phyloP scores from a whole-genome alignment of 208 protist genomes.

The Trypanosoma lewisi region DNA sequence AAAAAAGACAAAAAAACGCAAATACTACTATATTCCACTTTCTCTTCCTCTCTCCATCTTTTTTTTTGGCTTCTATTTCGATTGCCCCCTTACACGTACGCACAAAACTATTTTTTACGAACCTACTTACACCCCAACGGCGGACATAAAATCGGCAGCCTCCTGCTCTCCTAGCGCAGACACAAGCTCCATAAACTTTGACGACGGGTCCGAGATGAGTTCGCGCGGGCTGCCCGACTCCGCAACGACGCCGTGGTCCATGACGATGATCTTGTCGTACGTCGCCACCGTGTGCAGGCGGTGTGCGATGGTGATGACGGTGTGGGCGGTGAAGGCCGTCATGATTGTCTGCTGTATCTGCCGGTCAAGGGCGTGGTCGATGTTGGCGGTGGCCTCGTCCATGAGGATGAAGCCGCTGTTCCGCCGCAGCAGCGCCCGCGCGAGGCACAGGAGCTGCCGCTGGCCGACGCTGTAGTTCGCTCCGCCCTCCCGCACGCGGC shows the following conservation, averaged over 20 bases:
- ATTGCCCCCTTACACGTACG: too few species aligned
- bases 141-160: conserved; percentile 19
- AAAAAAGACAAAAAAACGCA: not conserved
- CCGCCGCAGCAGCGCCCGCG: conserved; percentile 60
- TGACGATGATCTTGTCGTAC: conserved; percentile 68
- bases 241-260: conserved; percentile 59
- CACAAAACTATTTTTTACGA: not conserved
- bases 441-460: conserved; percentile 74
- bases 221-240: conserved; percentile 60
- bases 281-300: conserved; percentile 66
- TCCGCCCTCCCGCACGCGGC: conserved; percentile 41
- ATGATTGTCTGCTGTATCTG: conserved; percentile 58
- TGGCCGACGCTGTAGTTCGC: conserved; percentile 74
- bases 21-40: not conserved
- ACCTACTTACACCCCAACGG: not conserved
- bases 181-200: conserved; percentile 27
- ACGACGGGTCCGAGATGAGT: conserved; percentile 25
- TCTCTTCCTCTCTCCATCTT: not conserved
- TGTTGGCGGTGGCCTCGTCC: conserved; percentile 83
- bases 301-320: conserved; percentile 82
- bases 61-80: too few species aligned
- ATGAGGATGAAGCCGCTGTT: conserved; percentile 72
- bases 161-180: conserved; percentile 18
- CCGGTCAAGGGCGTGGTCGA: conserved; percentile 63
- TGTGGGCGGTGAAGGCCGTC: conserved; percentile 60